Percentiles rank a stretch among this genome's conserved stretches.
phyloP scores from a whole-genome alignment of 2,329 filamentous ascomycete species.

The Tolypocladium nubicola region DNA sequence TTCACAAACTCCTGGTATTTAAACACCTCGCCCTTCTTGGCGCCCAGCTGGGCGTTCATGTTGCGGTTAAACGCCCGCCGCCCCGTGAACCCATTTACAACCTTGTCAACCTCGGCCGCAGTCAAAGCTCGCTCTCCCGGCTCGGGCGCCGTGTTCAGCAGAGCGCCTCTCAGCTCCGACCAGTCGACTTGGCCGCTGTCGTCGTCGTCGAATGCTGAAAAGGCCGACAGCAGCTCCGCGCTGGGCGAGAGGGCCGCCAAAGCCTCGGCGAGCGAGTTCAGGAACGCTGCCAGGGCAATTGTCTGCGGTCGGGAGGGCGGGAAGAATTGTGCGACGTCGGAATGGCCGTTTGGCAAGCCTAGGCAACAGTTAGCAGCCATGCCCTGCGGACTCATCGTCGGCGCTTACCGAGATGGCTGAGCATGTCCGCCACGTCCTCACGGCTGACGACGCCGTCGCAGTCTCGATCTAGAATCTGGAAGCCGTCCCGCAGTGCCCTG shows the following conservation, averaged over 20 bases:
- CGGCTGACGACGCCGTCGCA: conserved; percentile 75
- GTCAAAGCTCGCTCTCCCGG: conserved; percentile 54
- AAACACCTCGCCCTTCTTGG: conserved; percentile 77
- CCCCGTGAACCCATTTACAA: conserved; percentile 79
- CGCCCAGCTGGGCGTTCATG: conserved; percentile 37
- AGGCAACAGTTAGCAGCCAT: conserved; percentile 4
- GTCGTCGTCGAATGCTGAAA: conserved; percentile 91
- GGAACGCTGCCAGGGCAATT: conserved; percentile 74
- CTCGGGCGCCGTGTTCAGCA: conserved; percentile 74
- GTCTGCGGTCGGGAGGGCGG: conserved; percentile 59
- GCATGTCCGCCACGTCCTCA: conserved; percentile 79
- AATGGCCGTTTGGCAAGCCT: conserved; percentile 64
- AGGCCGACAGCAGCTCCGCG: conserved; percentile 75
- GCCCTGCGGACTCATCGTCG: no score
- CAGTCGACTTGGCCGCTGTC: conserved; percentile 90
- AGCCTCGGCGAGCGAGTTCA: conserved; percentile 69
- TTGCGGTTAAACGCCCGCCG: conserved; percentile 69
- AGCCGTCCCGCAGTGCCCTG: conserved; percentile 80
- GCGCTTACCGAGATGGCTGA: conserved; percentile 66
- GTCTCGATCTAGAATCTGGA: conserved; percentile 84
- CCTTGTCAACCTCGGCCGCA: conserved; percentile 69
- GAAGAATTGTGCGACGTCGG: conserved; percentile 74
- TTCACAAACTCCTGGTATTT: conserved; percentile 86
- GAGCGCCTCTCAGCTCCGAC: conserved; percentile 67
- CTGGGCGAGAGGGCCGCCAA: conserved; percentile 66